Evolutionary conservation across 2,329 filamentous ascomycete species (phyloP), one percentile per base, ranked within the genome.

Genomic region (Aspergillus candidus): DNA sequence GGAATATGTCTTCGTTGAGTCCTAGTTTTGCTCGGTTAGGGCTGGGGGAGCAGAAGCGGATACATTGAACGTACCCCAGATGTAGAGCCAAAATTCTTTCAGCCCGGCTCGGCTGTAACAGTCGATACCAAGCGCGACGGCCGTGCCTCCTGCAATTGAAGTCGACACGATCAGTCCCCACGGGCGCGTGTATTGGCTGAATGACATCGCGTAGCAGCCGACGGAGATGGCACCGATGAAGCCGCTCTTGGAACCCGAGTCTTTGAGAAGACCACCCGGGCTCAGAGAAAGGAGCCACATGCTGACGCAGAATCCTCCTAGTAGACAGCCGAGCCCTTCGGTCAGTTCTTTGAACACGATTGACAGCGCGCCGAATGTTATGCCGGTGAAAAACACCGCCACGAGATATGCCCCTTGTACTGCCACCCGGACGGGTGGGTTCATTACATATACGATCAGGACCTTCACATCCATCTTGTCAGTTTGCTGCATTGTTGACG

Each of bases 71-170:
- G 65, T 62, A 80, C 77, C 72, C 91, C 91, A 97, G 32, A 94
- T 75, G 62, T 94, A 97, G 5, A 88, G 77, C 91, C 91, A 97
- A 55, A 96, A 96, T 63, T 97, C 91, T 65, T 95, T 96, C 56
- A 94, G 71, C 0, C 91, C 91, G n/a, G 89, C 88, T 50, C 82
- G 76, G 57, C 83, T 91, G 57, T 91, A 94, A 65, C 88, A 94
- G 63, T 97, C 91, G 46, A 97, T 86, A 2, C 91, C 91, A 2
- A 97, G 68, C 11, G 94, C 78, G 1, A 84, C 74, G 3, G 80
- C 80, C 0, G 88, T 95, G 3, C 88, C 84, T 6, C 91, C 91
- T 4, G 81, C 77, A 60, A 96, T 94, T 0, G 90, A 80, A 11
- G 88, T 88, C 38, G 79, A 80, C 11, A 72, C 72, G 32, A 96